Percentiles rank a stretch among this genome's conserved stretches.
Evolutionary conservation across 805 yeast species (phyloP).

Genomic region (Lipomyces spencermartinsiae): DNA sequence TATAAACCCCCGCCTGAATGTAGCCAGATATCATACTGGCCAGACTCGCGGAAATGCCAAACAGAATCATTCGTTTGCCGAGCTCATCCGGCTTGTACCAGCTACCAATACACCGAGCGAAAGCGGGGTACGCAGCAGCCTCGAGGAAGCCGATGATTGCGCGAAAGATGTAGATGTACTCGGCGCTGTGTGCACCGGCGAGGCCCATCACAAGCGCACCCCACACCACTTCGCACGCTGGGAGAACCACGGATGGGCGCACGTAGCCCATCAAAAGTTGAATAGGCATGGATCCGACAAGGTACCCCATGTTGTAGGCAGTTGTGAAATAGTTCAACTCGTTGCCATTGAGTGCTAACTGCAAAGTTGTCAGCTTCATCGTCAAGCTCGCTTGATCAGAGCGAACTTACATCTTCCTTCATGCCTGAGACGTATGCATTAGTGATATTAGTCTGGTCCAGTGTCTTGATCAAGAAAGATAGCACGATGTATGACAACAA

Average conservation of each 20-base stretch:
- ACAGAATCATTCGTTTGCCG: conserved; percentile 51
- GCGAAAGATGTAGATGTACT: conserved; percentile 62
- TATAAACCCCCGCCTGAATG: conserved; percentile 56
- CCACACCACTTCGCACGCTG: conserved; percentile 68
- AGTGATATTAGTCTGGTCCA: conserved; percentile 64
- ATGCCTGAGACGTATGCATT: conserved; percentile 75
- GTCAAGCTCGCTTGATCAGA: background rate
- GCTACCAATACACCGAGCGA: conserved; percentile 51
- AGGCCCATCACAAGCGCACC: conserved; percentile 58
- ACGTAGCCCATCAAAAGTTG: conserved; percentile 43
- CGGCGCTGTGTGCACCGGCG: conserved; percentile 57
- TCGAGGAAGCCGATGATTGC: conserved; percentile 74
- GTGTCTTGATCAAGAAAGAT: conserved; percentile 56
- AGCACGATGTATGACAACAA: conserved; percentile 42
- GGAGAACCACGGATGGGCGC: conserved; percentile 50
- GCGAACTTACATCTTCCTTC: conserved; percentile 56
- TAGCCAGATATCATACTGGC: conserved; percentile 56
- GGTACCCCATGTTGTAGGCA: conserved; percentile 43
- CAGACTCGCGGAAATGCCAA: conserved; percentile 49
- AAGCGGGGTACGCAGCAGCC: conserved; percentile 64
- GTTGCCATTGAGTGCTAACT: conserved; percentile 44
- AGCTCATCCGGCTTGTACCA: conserved; percentile 64
- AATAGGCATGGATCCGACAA: conserved; percentile 46
- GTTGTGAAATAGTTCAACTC: conserved; percentile 49
- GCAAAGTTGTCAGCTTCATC: background rate